Conservation (phyloP, 2,329 filamentous ascomycete genomes). For the Magnaporthiopsis rhizophila region DNA sequence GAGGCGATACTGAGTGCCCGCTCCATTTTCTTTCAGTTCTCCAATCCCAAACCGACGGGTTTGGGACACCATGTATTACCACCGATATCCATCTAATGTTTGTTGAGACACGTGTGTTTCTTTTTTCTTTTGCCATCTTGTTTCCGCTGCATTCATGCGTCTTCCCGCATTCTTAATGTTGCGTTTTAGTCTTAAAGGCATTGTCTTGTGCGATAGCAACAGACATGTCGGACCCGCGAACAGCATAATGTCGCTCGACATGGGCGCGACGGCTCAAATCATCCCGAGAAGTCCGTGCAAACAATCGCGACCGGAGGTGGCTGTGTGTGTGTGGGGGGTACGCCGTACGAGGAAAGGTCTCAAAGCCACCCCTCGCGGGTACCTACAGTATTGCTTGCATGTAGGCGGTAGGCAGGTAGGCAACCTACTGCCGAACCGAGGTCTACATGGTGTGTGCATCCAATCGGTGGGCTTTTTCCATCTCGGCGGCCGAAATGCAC, state of each 20-base stretch:
- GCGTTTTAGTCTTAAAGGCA: too few relatives aligned
- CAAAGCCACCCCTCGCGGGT: background rate
- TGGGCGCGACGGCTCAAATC: too few relatives aligned
- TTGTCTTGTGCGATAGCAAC: too few relatives aligned
- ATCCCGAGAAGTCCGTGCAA: too few relatives aligned
- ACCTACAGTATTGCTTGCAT: background rate
- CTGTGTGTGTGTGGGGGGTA: background rate
- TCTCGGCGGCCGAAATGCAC: background rate
- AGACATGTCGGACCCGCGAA: too few relatives aligned
- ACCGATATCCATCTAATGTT: background rate
- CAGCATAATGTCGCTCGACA: too few relatives aligned
- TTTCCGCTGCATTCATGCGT: background rate
- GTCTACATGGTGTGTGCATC: background rate
- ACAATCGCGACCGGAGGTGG: too few relatives aligned
- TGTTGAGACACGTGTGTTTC: background rate
- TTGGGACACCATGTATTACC: background rate
- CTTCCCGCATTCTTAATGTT: background rate
- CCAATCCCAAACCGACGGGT: too few relatives aligned
- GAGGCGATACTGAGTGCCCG: background rate
- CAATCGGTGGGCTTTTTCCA: background rate
- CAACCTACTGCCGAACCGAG: background rate
- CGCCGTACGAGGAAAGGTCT: background rate
- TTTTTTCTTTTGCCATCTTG: background rate
- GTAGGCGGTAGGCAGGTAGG: too few relatives aligned
- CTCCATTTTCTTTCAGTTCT: background rate